A percentile compares a stretch with the other conserved stretches of the same genome.
Evolutionary conservation across 305 asterid species (phyloP).

Genomic region (Fraxinus velutina): DNA sequence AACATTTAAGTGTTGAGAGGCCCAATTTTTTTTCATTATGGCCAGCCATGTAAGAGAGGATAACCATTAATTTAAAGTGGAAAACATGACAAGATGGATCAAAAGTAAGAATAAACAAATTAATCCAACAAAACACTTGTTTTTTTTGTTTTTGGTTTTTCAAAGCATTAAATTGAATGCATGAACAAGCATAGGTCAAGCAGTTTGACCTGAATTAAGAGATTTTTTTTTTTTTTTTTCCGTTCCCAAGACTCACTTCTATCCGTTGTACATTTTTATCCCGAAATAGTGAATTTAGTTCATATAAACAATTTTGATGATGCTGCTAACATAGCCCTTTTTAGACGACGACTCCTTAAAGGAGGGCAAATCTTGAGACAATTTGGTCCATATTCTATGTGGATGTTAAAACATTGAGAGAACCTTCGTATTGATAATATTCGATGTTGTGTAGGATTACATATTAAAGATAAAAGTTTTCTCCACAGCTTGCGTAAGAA

Average conservation of each 20-base stretch:
- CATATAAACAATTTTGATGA: not conserved
- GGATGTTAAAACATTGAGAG: not conserved
- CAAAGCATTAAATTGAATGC: conserved; percentile 3
- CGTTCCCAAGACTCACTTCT: not conserved
- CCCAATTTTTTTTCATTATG: conserved; percentile 26
- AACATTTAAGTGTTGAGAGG: conserved; percentile 26
- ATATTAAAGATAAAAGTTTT: not conserved
- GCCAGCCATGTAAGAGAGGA: conserved; percentile 33
- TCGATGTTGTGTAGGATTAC: not conserved
- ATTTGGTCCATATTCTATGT: not conserved
- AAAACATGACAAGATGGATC: conserved; percentile 55
- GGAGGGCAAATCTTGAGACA: not conserved
- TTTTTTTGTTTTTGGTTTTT: not conserved
- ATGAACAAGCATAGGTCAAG: not conserved
- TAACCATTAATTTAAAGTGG: conserved; percentile 31
- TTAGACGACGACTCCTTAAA: not conserved
- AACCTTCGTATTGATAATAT: not conserved
- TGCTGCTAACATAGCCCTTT: not conserved
- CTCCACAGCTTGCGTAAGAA: not conserved
- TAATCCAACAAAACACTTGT: not conserved
- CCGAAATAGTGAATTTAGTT: not conserved
- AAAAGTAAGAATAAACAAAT: conserved; percentile 29
- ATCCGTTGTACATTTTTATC: not conserved
- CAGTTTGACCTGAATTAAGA: not conserved
- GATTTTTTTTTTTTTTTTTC: not conserved